Base-by-base conservation (phyloP, 164 flowering plant species). In the Dillenia suffruticosa region DNA sequence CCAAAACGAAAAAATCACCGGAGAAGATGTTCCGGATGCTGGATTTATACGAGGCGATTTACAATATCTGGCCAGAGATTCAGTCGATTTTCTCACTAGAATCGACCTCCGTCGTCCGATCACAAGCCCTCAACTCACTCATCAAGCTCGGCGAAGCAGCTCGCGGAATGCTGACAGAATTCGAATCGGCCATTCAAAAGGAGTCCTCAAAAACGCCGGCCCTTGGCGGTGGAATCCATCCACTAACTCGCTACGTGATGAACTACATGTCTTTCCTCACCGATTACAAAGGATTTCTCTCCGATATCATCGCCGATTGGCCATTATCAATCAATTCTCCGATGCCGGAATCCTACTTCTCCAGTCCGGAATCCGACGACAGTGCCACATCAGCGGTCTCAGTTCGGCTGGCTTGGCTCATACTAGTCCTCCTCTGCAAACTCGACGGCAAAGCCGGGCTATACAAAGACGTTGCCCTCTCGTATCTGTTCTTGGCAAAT, bases 201-300 rank as follows among this genome's bases (percentile, higher is more conserved):
- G 86, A 82, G 45, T 12, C 66, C 8, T 76, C 84, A 0, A 79
- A 74, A 46, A 9, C 78, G 1, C 58, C 79, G 8, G 63, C 80
- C 13, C 76, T 69, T 12, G 85, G 87, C 17, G 89, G 89, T 7
- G 87, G 78, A 5, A 57, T 78, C 32, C 92, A 86, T 59, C 89
- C 87, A 0, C 72, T 86, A 2, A 81, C 87, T 0, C 84, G 85
- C 19, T 80, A 84, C 64, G 89, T 84, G 44, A 86, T 84, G 89
- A 82, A 81, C 59, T 86, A 77, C 75, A 24, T 86, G 15, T 44
- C 74, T 9, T 72, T 79, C 72, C 78, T 86, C 49, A 56, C 73
- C 40, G 85, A 82, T 24, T 84, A 86, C 77, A 71, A 71, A 61
- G 76, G 63, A 12, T 16, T 69, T 1, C 68, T 86, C 44, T 11